Conservation (phyloP, 768 basidiomycete genomes). For the Epithele typhae region DNA sequence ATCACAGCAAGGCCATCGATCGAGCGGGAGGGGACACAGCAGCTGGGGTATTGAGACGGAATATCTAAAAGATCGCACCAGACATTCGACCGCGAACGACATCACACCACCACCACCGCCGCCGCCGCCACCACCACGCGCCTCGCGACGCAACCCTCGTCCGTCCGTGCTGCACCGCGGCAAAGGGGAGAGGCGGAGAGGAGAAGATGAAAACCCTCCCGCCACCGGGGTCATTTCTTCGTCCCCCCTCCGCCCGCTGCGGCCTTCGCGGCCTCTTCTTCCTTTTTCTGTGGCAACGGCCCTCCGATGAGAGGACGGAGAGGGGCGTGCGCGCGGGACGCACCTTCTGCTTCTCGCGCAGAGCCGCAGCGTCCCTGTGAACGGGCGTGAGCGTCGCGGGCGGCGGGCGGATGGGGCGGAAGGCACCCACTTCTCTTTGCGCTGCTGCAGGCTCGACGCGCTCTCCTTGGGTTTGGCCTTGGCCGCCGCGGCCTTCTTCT, state of each 20-base stretch:
- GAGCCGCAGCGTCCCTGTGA: constrained; percentile 66
- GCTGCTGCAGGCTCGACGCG: constrained; percentile 53
- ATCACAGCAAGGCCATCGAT: too few species aligned
- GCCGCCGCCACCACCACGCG: too few species aligned
- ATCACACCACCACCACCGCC: too few species aligned
- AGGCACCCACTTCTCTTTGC: constrained; percentile 67
- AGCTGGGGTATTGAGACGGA: too few species aligned
- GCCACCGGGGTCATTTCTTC: constrained; percentile 23
- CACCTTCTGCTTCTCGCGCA: constrained; percentile 80
- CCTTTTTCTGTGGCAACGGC: constrained; percentile 25
- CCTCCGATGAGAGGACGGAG: background rate
- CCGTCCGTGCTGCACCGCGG: too few species aligned
- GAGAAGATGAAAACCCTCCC: constrained; percentile 16
- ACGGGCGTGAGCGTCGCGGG: constrained; percentile 9
- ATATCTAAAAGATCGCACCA: too few species aligned
- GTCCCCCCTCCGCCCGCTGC: constrained; percentile 14
- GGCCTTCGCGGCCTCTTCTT: constrained; percentile 23
- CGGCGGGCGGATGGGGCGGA: too few species aligned
- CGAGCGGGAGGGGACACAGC: too few species aligned
- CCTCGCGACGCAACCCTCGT: too few species aligned
- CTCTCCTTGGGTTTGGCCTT: constrained; percentile 61
- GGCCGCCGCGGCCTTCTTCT: constrained; percentile 57
- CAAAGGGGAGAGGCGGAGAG: background rate
- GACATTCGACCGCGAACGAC: too few species aligned
- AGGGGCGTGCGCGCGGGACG: constrained; percentile 8